Conservation (phyloP, 768 basidiomycete species). For the Collybiopsis luxurians region DNA sequence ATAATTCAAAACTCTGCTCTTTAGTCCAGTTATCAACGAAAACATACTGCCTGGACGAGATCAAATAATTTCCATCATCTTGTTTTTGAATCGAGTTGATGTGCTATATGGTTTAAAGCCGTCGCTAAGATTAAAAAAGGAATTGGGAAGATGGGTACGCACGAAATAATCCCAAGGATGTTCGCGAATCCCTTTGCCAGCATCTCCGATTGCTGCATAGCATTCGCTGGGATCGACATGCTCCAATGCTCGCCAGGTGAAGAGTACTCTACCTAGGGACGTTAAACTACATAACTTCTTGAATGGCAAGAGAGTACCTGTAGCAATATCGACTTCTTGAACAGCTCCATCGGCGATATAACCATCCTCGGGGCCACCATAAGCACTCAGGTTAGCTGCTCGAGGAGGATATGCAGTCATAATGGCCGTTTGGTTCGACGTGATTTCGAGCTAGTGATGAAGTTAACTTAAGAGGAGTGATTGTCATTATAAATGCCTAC, state of each 20-base stretch:
- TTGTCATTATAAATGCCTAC: not conserved
- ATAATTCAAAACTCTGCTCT: not conserved
- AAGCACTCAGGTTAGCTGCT: not conserved
- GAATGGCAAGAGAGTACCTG: not conserved
- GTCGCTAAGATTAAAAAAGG: no score
- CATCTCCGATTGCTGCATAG: not conserved
- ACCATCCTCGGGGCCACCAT: not conserved
- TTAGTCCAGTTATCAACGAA: no score
- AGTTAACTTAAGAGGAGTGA: not conserved
- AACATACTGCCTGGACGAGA: conserved; percentile 8
- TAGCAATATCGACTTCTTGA: conserved; percentile 1
- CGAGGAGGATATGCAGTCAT: not conserved
- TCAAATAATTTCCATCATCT: conserved; percentile 13
- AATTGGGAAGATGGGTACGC: not conserved
- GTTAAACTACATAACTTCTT: no score
- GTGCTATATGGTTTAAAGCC: not conserved
- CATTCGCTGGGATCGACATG: conserved; percentile 4
- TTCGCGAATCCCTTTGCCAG: not conserved
- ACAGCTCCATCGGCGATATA: not conserved
- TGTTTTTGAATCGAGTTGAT: conserved; percentile 12
- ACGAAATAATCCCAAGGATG: conserved; percentile 6
- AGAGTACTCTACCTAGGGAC: not conserved
- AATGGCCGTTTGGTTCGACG: not conserved
- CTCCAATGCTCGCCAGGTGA: not conserved
- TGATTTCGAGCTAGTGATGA: not conserved